These are phyloP conservation scores for Mortierella sp. DNA, from an alignment of 371 early-diverging fungal genomes.

Conservation along the genomic window DNA sequence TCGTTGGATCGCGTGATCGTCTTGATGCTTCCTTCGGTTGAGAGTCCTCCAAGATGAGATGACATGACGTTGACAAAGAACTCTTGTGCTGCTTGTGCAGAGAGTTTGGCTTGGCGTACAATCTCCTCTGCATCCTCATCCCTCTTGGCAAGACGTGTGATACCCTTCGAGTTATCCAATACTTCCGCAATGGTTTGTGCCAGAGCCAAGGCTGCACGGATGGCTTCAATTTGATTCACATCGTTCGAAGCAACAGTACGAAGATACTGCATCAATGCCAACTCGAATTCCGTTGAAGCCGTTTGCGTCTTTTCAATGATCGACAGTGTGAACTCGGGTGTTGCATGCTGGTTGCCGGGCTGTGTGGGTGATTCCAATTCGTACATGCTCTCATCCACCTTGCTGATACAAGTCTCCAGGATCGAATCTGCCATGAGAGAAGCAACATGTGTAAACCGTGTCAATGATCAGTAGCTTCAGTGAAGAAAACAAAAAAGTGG, in stretches of 20 bases:
- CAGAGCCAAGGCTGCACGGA: slow-evolving; percentile 83
- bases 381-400: slow-evolving; percentile 88
- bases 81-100: slow-evolving; percentile 72
- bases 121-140: slow-evolving; percentile 86
- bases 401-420: slow-evolving; percentile 85
- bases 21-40: slow-evolving; percentile 76
- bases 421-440: slow-evolving; percentile 74
- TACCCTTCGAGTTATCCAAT: slow-evolving; percentile 89
- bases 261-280: slow-evolving; percentile 78
- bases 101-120: slow-evolving; percentile 70
- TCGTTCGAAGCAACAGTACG: slow-evolving; percentile 70
- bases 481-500: not conserved
- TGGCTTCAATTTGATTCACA: slow-evolving; percentile 87
- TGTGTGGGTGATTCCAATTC: slow-evolving; percentile 83
- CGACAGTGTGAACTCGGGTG: slow-evolving; percentile 91
- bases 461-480: not conserved
- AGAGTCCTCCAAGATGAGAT: slow-evolving; percentile 73
- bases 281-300: slow-evolving; percentile 82
- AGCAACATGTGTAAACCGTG: not conserved
- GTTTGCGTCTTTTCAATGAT: slow-evolving; percentile 89
- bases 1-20: slow-evolving; percentile 78
- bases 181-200: slow-evolving; percentile 88
- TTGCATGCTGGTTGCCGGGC: slow-evolving; percentile 88
- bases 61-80: slow-evolving; percentile 93
- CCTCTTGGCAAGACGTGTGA: slow-evolving; percentile 82